Evolutionary conservation across 805 yeast genomes (phyloP).

Genomic region (Pichia membranifaciens): DNA sequence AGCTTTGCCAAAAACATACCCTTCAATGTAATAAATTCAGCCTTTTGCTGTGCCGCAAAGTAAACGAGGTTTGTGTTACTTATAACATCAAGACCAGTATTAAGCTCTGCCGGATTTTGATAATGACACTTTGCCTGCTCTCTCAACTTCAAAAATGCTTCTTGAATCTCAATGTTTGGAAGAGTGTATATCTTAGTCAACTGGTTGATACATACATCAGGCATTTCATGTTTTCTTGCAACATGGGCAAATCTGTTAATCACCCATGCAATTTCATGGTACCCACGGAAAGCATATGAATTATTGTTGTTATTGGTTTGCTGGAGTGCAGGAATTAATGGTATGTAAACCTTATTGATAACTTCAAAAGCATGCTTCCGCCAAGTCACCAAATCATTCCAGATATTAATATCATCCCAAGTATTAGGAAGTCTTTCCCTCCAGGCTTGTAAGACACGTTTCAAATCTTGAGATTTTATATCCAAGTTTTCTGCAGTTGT

Average conservation of each 20-base stretch:
- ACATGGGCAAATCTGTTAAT: constrained; percentile 97
- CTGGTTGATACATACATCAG: constrained; percentile 92
- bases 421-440: constrained; percentile 91
- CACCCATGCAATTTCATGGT: constrained; percentile 98
- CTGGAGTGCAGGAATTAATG: constrained; percentile 80
- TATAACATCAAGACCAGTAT: constrained; percentile 94
- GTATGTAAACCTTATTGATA: constrained; percentile 89
- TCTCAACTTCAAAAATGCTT: constrained; percentile 88
- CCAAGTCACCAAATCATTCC: constrained; percentile 99
- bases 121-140: constrained; percentile 98
- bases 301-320: constrained; percentile 69
- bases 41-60: constrained; percentile 96
- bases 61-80: constrained; percentile 93
- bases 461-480: constrained; percentile 87
- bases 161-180: constrained; percentile 97
- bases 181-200: constrained; percentile 88
- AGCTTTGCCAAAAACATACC: constrained; percentile 96
- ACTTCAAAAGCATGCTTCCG: constrained; percentile 97
- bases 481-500: constrained; percentile 92
- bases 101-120: constrained; percentile 82
- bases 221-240: constrained; percentile 93
- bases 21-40: constrained; percentile 94
- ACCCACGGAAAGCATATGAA: constrained; percentile 95
- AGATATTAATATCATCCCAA: constrained; percentile 96
- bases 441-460: constrained; percentile 95